Percentiles rank a stretch among this genome's conserved stretches.
Evolutionary conservation across 2,329 filamentous ascomycete genomes (phyloP).

Genomic region (Aureobasidium melanogenum): DNA sequence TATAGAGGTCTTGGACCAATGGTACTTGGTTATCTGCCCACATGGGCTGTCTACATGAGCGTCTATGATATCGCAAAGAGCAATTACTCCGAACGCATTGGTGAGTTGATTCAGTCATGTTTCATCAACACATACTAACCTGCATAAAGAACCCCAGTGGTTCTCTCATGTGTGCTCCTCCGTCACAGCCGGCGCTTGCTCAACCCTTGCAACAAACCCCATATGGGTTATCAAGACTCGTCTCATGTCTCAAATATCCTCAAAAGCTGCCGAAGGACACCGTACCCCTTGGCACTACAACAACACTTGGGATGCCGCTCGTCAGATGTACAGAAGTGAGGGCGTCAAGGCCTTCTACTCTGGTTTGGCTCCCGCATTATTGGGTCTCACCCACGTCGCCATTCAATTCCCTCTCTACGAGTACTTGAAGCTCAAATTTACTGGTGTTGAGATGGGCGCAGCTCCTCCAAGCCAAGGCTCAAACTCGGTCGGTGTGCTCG

Average conservation of each 20-base stretch:
- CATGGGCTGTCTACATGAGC: slow-evolving; percentile 96
- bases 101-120: slow-evolving; percentile 19
- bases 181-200: slow-evolving; percentile 81
- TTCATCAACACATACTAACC: slow-evolving; percentile 11
- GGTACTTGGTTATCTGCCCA: slow-evolving; percentile 89
- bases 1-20: slow-evolving; percentile 93
- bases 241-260: slow-evolving; percentile 83
- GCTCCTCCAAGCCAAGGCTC: slow-evolving; percentile 37
- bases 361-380: slow-evolving; percentile 79
- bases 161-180: slow-evolving; percentile 82
- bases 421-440: slow-evolving; percentile 82
- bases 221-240: slow-evolving; percentile 99
- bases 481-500: slow-evolving; percentile 71
- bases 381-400: slow-evolving; percentile 89
- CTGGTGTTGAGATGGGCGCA: slow-evolving; percentile 78
- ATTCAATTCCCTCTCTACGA: slow-evolving; percentile 97
- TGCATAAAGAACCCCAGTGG: slow-evolving; percentile 58
- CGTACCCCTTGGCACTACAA: slow-evolving; percentile 83
- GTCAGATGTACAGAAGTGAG: slow-evolving; percentile 91
- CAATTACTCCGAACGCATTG: slow-evolving; percentile 57
- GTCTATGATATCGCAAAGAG: slow-evolving; percentile 87
- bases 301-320: slow-evolving; percentile 81
- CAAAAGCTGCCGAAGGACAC: slow-evolving; percentile 43
- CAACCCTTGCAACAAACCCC: slow-evolving; percentile 88
- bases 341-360: slow-evolving; percentile 90